A percentile compares a stretch with the other conserved stretches of the same genome.
Conservation (phyloP, 768 basidiomycete species). For the Tricholoma flavovirens region DNA sequence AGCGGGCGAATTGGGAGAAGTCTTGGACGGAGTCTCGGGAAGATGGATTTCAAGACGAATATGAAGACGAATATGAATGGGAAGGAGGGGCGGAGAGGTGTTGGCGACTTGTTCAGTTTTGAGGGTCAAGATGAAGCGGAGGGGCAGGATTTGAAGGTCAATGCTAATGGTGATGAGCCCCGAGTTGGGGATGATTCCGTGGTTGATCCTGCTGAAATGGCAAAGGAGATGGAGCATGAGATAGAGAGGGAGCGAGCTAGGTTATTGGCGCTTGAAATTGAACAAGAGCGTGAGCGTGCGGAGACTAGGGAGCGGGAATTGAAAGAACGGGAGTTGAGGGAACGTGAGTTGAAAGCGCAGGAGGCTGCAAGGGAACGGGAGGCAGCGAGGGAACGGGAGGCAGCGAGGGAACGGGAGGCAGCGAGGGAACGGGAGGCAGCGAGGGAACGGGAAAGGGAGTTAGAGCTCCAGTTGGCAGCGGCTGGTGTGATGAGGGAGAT, state of each 20-base stretch:
- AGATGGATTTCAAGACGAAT: neutral
- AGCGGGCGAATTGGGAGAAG: neutral
- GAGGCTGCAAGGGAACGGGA: too few species aligned
- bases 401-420: neutral
- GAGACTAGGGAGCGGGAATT: slow-evolving; percentile 15
- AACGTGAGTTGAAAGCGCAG: too few species aligned
- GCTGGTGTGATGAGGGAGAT: too few species aligned
- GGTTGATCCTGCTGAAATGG: neutral
- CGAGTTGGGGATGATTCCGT: neutral
- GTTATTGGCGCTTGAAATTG: neutral
- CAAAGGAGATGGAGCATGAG: neutral
- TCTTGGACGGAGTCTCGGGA: neutral
- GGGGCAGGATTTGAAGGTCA: neutral
- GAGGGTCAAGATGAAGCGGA: neutral
- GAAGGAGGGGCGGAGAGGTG: neutral
- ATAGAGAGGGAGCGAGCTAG: neutral
- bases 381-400: too few species aligned
- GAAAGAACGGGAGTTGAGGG: neutral
- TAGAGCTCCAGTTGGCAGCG: neutral
- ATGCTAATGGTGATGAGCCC: too few species aligned
- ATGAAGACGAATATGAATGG: slow-evolving; percentile 1
- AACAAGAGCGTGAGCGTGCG: slow-evolving; percentile 9
- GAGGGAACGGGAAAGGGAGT: slow-evolving; percentile 1
- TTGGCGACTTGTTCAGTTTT: slow-evolving; percentile 7
- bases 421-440: too few species aligned